Base-by-base conservation (phyloP, 164 flowering plant species). In the Aristolochia fimbriata region DNA sequence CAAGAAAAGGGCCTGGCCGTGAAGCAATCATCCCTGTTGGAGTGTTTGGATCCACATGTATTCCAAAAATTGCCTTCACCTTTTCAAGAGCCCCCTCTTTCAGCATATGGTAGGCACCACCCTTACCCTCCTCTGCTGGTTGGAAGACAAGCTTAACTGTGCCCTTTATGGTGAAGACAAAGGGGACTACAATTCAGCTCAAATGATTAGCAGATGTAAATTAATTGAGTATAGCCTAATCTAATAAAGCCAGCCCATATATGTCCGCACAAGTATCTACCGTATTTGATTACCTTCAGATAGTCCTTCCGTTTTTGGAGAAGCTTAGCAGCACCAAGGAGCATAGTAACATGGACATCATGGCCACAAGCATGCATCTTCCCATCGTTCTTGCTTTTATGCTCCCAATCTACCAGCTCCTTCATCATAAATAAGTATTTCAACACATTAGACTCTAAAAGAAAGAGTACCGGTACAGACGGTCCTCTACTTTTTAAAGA, bases 131-230 rank as follows among this genome's bases (percentile, higher is more conserved):
- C 70, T 88, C 95, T 20, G 65, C 98, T 3, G 96, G 98, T 63
- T 88, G 96, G 70, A 91, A 91, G 16, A 91, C 77, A 6, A 88
- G 88, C 79, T 82, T 83, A 46, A 91, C 80, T 8, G 94, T 86
- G 19, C 95, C 98, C 92, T 91, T 11, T 17, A 49, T 15, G 8
- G 22, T 4, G 22, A 49, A 49, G 4, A 11, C 8, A 15, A 17
- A 49, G 19, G 9, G 8, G 22, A 5, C 14, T 17, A 49, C 52
- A 4, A 4, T 1, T 49, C 14, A 17, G 52, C 52, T 49, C 3
- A 4, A 13, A 17, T 6, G 52, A 20, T 49, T 17, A 13, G 52
- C 52, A 49, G 52, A 49, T 17, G 52, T 4, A 49, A 48, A 4
- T 49, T 4, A 27, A 5, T 8, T 49, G 22, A 20, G n/a, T n/a